Percentiles rank a stretch among this genome's conserved stretches.
phyloP scores from a whole-genome alignment of 306 rosid genomes.

The Comarum palustre region DNA sequence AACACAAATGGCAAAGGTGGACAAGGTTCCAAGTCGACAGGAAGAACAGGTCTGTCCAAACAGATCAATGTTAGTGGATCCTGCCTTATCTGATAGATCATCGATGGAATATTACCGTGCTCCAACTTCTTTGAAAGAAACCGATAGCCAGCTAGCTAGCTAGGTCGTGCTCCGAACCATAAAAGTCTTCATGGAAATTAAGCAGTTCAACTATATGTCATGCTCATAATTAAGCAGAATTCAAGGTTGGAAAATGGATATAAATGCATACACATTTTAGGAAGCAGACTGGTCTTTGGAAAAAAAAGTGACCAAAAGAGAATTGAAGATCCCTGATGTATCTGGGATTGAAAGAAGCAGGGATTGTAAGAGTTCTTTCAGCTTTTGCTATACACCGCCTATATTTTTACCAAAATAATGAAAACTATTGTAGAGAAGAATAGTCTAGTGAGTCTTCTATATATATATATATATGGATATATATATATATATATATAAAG shows the following conservation, averaged over 20 bases:
- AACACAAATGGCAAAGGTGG: background rate
- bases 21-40: background rate
- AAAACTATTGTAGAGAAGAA: too few relatives aligned
- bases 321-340: background rate
- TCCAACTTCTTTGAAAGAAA: background rate
- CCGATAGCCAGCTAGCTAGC: too few relatives aligned
- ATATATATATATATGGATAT: too few relatives aligned
- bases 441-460: too few relatives aligned
- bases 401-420: background rate
- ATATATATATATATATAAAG: too few relatives aligned
- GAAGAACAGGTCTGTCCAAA: background rate
- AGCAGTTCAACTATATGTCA: background rate
- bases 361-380: background rate
- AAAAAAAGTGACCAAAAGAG: background rate
- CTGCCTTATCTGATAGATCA: conserved; percentile 23
- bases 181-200: background rate
- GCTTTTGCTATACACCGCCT: background rate
- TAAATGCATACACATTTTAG: background rate
- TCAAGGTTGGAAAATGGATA: background rate
- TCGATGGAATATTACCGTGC: background rate
- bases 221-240: background rate
- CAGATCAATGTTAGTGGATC: background rate
- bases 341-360: background rate
- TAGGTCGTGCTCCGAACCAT: background rate
- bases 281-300: background rate